These are phyloP conservation scores for Arachnomyces sp. DNA, from an alignment of 2,329 filamentous ascomycete species.

Conservation along the genomic window DNA sequence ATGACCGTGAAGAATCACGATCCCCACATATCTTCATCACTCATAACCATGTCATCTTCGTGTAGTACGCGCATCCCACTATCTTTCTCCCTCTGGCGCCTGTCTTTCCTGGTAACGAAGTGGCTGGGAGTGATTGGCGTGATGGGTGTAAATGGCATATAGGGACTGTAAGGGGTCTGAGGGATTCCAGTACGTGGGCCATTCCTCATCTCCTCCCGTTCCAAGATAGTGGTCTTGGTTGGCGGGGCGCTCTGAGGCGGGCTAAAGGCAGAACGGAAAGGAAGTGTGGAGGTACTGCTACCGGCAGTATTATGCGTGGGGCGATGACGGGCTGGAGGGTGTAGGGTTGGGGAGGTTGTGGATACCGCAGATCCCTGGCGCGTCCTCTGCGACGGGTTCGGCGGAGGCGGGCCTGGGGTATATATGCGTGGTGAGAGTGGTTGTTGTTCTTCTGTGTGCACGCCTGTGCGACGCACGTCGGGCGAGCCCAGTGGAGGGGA, in stretches of 20 bases:
- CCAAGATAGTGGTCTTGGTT: slow-evolving; percentile 43
- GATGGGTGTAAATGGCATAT: slow-evolving; percentile 43
- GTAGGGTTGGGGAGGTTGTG: slow-evolving; percentile 8
- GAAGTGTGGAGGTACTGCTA: slow-evolving; percentile 29
- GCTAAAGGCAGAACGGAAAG: slow-evolving; percentile 36
- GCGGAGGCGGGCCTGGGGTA: slow-evolving; percentile 48
- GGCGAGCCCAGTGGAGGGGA: slow-evolving; percentile 45
- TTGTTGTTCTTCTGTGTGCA: slow-evolving; percentile 45
- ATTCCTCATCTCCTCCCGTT: slow-evolving; percentile 30
- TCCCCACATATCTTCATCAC: slow-evolving; percentile 40
- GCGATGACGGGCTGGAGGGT: slow-evolving; percentile 23
- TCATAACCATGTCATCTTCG: slow-evolving; percentile 40
- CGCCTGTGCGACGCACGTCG: slow-evolving; percentile 32
- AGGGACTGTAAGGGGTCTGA: slow-evolving; percentile 41
- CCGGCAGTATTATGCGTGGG: slow-evolving; percentile 23
- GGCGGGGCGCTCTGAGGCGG: slow-evolving; percentile 36
- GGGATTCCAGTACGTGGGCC: slow-evolving; percentile 40
- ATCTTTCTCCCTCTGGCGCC: slow-evolving; percentile 33
- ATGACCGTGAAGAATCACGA: slow-evolving; percentile 8
- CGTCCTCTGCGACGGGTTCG: slow-evolving; percentile 32
- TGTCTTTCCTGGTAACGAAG: slow-evolving; percentile 37
- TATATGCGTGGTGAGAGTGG: slow-evolving; percentile 51
- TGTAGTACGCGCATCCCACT: slow-evolving; percentile 37
- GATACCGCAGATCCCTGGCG: slow-evolving; percentile 8
- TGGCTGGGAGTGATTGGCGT: slow-evolving; percentile 41